Evolutionary conservation across 2,329 filamentous ascomycete species (phyloP), one percentile per base, ranked within the genome.

Genomic region (Plectosphaerella sp.): DNA sequence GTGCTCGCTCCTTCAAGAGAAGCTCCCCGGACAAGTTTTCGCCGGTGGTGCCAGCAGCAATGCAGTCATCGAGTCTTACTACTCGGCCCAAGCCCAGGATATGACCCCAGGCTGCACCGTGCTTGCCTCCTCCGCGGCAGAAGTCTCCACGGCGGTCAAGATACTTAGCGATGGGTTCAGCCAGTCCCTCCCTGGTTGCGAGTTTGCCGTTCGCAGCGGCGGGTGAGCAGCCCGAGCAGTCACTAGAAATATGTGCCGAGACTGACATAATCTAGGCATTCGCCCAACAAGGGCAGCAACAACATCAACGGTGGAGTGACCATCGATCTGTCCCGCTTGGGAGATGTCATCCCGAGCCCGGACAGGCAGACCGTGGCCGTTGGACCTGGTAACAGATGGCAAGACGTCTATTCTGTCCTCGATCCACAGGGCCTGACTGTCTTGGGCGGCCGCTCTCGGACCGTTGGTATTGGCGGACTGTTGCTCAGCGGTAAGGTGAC

Each of bases 381-480:
- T 10, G 76, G 76, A 1, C 59, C 70, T 0, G 78, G 76, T 1
- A 66, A 67, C 33, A 63, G 67, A 11, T 81, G 76, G 73, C 61
- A 64, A n/a, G 61, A 73, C 16, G 70, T 79, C 0, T 76, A 72
- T 41, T 47, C 55, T 1, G 54, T 50, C 3, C 65, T 78, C 0
- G 73, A 77, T n/a, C 59, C 64, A 5, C 56, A 70, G 25, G 66
- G 66, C 1, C 58, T 75, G 12, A 64, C 68, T 2, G 72, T 75
- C 3, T 65, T 70, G 0, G 76, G 76, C 1, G 76, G 74, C 1
- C 67, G 77, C 15, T 65, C 68, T 11, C 62, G 69, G 0, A 61
- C 61, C 5, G 70, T 76, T 9, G 74, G 74, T 11, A 73, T 78
- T 1, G 65, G 69, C 4, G 76, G 76, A 2, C 64, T 76, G 22